Evolutionary conservation across 768 basidiomycete species (phyloP), one percentile per base, ranked within the genome.

Genomic region (Neoboletus brunneissimus): DNA sequence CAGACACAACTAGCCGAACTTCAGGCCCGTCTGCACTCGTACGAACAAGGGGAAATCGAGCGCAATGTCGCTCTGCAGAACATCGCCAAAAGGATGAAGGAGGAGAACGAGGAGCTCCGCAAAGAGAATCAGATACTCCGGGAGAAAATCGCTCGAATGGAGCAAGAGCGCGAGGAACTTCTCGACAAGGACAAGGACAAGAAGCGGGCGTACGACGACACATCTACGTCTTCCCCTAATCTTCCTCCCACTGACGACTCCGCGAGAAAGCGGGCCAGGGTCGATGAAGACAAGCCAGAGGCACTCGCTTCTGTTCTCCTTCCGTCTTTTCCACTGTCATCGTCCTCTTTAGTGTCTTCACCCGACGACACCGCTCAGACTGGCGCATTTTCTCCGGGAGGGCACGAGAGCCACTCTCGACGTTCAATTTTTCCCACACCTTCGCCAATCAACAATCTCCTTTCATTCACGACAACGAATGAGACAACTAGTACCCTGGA

Each of bases 21-120:
- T 35, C 91, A 94, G 72, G 87, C 91, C 48, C 88, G 91, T 46
- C 77, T 94, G 49, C 86, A 89, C 59, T 82, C 83, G 20, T 94
- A 92, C 64, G 91, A 94, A 68, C 89, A 91, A 67, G 92, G 92
- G n/a, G 91, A 94, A 68, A 85, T 92, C 27, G 89, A 94, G 69
- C 85, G 90, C 54, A 92, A 89, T 65, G 83, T 94, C 48, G 89
- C 89, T 45, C 76, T 94, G 22, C 92, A 94, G 72, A 84, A 79
- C 51, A 82, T 91, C 52, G 90, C 89, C 15, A 92, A 91, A 73
- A 83, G 85, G 32, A 79, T 90, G 55, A 94, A 93, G 72, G 90
- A 91, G 62, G 92, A 94, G 68, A 94, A 94, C 61, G 88, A 91
- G 51, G 74, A 74, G 16, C 78, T 94, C 18, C 82, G 83, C 49